Conservation (phyloP, 208 protist genomes). For the Jaenimonas drosophilae region DNA sequence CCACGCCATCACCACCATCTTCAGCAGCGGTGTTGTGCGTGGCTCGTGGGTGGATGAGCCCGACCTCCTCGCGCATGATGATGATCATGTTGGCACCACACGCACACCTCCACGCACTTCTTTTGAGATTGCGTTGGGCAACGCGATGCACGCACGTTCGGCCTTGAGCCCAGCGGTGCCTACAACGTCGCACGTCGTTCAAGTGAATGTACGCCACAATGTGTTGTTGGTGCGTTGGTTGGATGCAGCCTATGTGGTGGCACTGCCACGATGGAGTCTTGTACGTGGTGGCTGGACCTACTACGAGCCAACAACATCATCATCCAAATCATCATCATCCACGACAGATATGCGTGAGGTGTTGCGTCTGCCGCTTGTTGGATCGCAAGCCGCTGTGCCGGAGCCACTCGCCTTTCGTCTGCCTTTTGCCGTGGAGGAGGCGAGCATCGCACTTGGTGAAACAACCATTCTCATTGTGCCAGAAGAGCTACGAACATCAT, state of each 20-base stretch:
- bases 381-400: constrained; percentile 19
- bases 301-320: constrained; percentile 10
- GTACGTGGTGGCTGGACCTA: constrained; percentile 37
- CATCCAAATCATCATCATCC: not conserved
- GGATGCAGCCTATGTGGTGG: constrained; percentile 31
- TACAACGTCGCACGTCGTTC: constrained; percentile 21
- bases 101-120: constrained; percentile 5
- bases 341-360: constrained; percentile 6
- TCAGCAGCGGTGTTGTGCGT: constrained; percentile 27
- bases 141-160: constrained; percentile 3
- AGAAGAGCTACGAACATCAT: constrained; percentile 10
- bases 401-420: constrained; percentile 46
- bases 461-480: constrained; percentile 51
- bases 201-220: constrained; percentile 30
- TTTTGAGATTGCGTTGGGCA: constrained; percentile 17
- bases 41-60: constrained; percentile 50
- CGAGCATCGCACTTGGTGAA: constrained; percentile 43
- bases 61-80: constrained; percentile 38
- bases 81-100: constrained; percentile 3
- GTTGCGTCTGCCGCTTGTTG: constrained; percentile 23
- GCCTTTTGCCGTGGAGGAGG: constrained; percentile 39
- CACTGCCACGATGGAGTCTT: constrained; percentile 48
- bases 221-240: constrained; percentile 36
- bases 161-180: constrained; percentile 15
- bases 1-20: constrained; percentile 43